phyloP scores from a whole-genome alignment of 1,139 yeast species.

The Blastobotrys raffinosifermentans region DNA sequence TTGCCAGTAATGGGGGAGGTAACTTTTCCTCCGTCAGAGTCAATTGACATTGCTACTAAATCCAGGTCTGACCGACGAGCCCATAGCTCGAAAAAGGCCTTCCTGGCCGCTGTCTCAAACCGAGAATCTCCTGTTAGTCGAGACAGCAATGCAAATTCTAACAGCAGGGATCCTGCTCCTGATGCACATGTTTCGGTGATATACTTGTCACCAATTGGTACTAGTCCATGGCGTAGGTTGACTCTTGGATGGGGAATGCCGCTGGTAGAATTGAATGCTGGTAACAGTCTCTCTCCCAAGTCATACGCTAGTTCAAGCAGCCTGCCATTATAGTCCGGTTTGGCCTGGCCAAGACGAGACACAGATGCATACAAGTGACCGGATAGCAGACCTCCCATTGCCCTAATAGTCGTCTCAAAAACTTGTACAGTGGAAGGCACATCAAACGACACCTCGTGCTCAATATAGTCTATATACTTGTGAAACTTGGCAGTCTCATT shows the following conservation, averaged over 20 bases:
- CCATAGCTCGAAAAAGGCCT: constrained; percentile 72
- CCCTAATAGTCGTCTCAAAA: constrained; percentile 80
- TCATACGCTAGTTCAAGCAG: constrained; percentile 63
- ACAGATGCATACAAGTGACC: constrained; percentile 72
- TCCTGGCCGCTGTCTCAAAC: constrained; percentile 57
- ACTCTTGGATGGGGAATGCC: constrained; percentile 71
- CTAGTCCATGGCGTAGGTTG: constrained; percentile 51
- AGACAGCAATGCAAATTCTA: constrained; percentile 73
- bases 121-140: constrained; percentile 65
- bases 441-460: constrained; percentile 43
- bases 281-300: constrained; percentile 59
- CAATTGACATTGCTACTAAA: constrained; percentile 72
- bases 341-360: constrained; percentile 41
- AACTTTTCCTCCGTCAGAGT: constrained; percentile 54
- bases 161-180: constrained; percentile 76
- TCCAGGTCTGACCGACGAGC: constrained; percentile 53
- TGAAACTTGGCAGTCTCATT: constrained; percentile 56
- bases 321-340: constrained; percentile 58
- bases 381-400: constrained; percentile 84
- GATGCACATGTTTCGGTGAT: constrained; percentile 71
- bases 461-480: constrained; percentile 44
- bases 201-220: constrained; percentile 26
- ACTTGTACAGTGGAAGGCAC: constrained; percentile 74
- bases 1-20: constrained; percentile 63
- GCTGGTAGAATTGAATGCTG: constrained; percentile 54